Conservation (phyloP, 305 asterid species). For the Fraxinus nigra region DNA sequence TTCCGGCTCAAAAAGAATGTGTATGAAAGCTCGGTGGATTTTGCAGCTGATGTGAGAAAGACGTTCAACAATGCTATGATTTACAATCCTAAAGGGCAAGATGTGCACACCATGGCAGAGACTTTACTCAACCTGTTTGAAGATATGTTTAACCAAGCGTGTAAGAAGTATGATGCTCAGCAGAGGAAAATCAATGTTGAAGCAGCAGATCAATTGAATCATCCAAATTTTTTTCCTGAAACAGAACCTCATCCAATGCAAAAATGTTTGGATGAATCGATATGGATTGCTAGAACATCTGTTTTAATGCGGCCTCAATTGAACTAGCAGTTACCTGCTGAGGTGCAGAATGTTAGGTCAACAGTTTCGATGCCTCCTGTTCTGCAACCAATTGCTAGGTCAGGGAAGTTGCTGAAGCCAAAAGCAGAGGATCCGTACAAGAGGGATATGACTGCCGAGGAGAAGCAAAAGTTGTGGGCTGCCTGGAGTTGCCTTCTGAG, state of each 20-base stretch:
- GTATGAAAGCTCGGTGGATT: constrained; percentile 56
- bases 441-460: constrained; percentile 89
- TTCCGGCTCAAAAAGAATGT: constrained; percentile 48
- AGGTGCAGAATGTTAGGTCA: neutral
- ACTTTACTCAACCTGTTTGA: constrained; percentile 56
- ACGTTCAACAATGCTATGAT: constrained; percentile 80
- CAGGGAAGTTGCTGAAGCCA: constrained; percentile 73
- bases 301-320: neutral
- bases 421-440: constrained; percentile 79
- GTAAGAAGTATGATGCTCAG: neutral
- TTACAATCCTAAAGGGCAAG: constrained; percentile 81
- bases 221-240: neutral
- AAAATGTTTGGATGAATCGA: neutral
- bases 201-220: neutral
- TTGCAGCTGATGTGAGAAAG: constrained; percentile 76
- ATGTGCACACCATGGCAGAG: constrained; percentile 63
- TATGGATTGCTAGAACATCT: no score
- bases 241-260: neutral
- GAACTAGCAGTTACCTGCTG: neutral
- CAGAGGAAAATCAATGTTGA: neutral
- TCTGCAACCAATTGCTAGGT: constrained; percentile 30
- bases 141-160: constrained; percentile 43
- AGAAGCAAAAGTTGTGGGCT: constrained; percentile 83
- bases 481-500: constrained; percentile 80
- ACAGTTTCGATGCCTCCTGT: constrained; percentile 38